Evolutionary conservation across 768 basidiomycete species (phyloP), one percentile per base, ranked within the genome.

Genomic region (Pleurotus ostreatus): DNA sequence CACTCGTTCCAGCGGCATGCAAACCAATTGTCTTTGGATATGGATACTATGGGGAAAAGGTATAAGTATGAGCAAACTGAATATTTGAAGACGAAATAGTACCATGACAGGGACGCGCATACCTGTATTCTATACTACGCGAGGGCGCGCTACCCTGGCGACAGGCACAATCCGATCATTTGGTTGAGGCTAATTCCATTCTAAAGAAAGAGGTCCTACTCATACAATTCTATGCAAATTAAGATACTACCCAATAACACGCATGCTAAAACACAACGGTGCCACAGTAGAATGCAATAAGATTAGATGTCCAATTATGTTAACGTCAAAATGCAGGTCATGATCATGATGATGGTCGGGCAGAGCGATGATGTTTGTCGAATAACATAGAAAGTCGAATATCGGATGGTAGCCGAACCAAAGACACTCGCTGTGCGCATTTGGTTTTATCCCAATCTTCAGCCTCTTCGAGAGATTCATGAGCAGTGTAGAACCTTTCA

Each of bases 371-470:
- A 60, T 66, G 57, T 62, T 45, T 63, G 61, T 64, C 60, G 59
- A 66, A 64, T 53, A 71, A 67, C 18, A 62, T 63, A 40, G 71
- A 70, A 34, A 76, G 60, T 40, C 69, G 64, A 54, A 81, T 68
- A 59, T 72, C 68, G 8, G 88, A 82, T 20, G 91, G 90, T 22
- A 92, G 68, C 57, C 81, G 79, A 44, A 92, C 88, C 43, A 94
- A 74, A 8, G 91, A 94, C 7, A 94, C 92, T 7, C 92, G 86
- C 62, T 91, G 88, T 12, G 89, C 91, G 37, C 86, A 88, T 47
- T 86, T 84, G 1, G 92, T 94, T 67, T 85, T 85, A 70, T 90
- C 77, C 92, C 92, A 94, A 51, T 88, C 86, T 67, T 93, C 92
- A n/a, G 92, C 91, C 68, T 86, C 78, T 67, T 92, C 89, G 23